Conservation (phyloP, 2,329 filamentous ascomycete species). For the Simplicillium aogashimaense region DNA sequence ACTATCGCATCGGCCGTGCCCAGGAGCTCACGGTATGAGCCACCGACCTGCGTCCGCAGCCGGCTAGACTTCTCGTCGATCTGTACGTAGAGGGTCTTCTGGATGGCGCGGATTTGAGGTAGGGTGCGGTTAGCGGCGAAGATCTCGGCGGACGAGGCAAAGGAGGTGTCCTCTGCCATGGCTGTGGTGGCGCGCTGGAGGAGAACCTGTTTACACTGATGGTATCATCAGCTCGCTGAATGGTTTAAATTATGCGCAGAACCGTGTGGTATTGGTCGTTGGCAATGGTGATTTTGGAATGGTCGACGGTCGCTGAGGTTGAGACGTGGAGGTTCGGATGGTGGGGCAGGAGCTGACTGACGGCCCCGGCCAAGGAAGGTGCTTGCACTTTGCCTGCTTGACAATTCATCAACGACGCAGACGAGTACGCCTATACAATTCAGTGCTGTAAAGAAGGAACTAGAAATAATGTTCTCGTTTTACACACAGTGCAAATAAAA, state of each 20-base stretch:
- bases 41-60: conserved; percentile 54
- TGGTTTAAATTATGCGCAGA: no score
- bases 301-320: conserved; percentile 4
- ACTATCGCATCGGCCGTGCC: conserved; percentile 93
- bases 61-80: conserved; percentile 54
- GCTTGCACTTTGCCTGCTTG: no score
- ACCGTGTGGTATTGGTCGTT: no score
- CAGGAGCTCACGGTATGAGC: conserved; percentile 76
- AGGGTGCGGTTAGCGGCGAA: conserved; percentile 47
- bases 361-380: no score
- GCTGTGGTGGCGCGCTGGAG: conserved; percentile 11
- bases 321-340: no score
- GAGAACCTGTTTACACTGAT: conserved; percentile 32
- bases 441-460: no score
- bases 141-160: conserved; percentile 40
- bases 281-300: conserved; percentile 3
- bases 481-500: no score
- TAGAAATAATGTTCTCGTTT: no score
- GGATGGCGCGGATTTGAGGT: conserved; percentile 53
- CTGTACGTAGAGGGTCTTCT: conserved; percentile 47
- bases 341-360: no score
- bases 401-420: no score
- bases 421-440: no score
- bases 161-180: conserved; percentile 11
- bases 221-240: no score